A percentile compares a stretch with the other conserved stretches of the same genome.
Evolutionary conservation across 495 filamentous ascomycete species (phyloP).

Genomic region (Penicillium coffeae): DNA sequence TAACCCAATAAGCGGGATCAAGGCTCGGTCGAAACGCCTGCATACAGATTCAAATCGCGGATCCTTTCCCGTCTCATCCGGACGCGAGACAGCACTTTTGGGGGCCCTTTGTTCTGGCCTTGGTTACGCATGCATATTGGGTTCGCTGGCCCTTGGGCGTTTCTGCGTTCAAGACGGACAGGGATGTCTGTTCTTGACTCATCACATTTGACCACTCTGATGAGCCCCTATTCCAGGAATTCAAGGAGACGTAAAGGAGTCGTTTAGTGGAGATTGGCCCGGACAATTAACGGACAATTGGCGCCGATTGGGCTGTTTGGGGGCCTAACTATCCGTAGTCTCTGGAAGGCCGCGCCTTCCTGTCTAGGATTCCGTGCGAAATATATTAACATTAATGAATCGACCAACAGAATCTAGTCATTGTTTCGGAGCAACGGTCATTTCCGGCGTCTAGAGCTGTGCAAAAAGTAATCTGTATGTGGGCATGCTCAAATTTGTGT

Average conservation of each 20-base stretch:
- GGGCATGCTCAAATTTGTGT: too few relatives aligned
- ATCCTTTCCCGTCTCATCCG: background rate
- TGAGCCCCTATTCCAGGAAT: background rate
- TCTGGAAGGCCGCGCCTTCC: too few relatives aligned
- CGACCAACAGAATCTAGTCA: too few relatives aligned
- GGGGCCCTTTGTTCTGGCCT: background rate
- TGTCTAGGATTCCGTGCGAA: too few relatives aligned
- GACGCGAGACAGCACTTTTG: background rate
- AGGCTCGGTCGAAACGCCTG: background rate
- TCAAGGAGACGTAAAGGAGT: background rate
- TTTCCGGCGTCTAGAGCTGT: too few relatives aligned
- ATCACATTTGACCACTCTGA: background rate
- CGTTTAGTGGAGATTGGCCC: background rate
- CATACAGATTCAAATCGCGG: background rate
- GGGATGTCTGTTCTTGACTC: background rate
- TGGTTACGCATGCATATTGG: too few relatives aligned
- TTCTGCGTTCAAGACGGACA: too few relatives aligned
- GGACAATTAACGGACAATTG: background rate
- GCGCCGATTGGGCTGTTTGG: background rate
- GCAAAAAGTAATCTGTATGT: too few relatives aligned
- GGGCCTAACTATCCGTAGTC: too few relatives aligned
- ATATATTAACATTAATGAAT: too few relatives aligned
- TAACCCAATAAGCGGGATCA: background rate
- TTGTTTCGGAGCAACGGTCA: too few relatives aligned
- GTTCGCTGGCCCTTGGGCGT: too few relatives aligned